Percentiles rank a stretch among this genome's conserved stretches.
These are phyloP conservation scores for Yamadazyma paraphyllophila DNA, from an alignment of 805 yeast species.

Conservation along the genomic window DNA sequence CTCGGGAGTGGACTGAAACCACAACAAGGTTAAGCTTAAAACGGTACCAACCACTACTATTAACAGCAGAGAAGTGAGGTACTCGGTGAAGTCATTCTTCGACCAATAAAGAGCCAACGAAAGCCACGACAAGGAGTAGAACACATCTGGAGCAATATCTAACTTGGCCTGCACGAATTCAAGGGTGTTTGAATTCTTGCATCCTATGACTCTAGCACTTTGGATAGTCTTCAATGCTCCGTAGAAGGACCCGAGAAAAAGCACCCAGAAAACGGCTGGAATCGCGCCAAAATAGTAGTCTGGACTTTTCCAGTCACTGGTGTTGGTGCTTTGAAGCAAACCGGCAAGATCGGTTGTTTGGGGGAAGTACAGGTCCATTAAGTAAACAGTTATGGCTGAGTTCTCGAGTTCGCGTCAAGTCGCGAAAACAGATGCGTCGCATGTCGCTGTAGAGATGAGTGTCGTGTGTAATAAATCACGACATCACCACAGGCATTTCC, in stretches of 20 bases:
- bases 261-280: not conserved
- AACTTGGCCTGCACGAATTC: slow-evolving; percentile 1
- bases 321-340: not conserved
- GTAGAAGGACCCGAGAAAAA: not conserved
- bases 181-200: not conserved
- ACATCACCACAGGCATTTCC: no score
- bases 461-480: no score
- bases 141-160: not conserved
- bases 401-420: not conserved
- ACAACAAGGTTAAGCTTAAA: not conserved
- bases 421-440: not conserved
- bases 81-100: not conserved
- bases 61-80: not conserved
- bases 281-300: not conserved
- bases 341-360: not conserved
- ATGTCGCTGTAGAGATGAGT: not conserved
- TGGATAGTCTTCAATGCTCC: not conserved
- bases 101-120: slow-evolving; percentile 4
- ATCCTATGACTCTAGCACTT: not conserved
- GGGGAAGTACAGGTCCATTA: not conserved
- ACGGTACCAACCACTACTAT: not conserved
- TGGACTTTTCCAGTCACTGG: not conserved
- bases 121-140: not conserved
- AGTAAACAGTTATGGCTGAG: not conserved
- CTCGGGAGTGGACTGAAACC: slow-evolving; percentile 1